Evolutionary conservation across 192 early-diverging fungal genomes (phyloP), one percentile per base, ranked within the genome.

Genomic region (Coemansia sp.): DNA sequence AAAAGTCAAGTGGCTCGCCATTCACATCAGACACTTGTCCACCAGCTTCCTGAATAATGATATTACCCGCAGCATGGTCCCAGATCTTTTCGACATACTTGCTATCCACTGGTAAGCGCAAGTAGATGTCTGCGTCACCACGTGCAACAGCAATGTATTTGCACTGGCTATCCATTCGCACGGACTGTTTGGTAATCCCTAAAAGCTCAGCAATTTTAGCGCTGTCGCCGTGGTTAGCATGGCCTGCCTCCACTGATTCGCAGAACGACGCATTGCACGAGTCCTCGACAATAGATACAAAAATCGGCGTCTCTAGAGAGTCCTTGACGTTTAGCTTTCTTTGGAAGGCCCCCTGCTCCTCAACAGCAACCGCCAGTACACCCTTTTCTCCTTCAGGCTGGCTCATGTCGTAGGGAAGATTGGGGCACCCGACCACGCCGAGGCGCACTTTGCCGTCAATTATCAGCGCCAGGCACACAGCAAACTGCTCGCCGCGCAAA

Each of bases 21-120:
- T 86, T 53, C 23, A 96, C 71, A 68, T 98, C 96, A 10, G 88
- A 85, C 3, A 98, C 87, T 23, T 83, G 84, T 27, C 97, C 97
- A 2, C 97, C 97, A 22, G 96, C 93, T 70, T 99, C 97, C 7
- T 83, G 68, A n/a, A 99, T 86, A 59, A 99, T 72, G 9, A 99
- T 74, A 63, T 85, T 85, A 15, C 97, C 97, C 3, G 91, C 90
- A 41, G 92, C 97, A 81, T 99, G 97, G 76, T 99, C 97, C 97
- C 97, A 99, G 72, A 98, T 99, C 84, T 98, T 99, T 64, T 99
- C 97, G 47, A 89, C 85, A 71, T 99, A 99, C 19, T 85, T 84
- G 2, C 75, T 85, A 47, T 84, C 84, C 49, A 85, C 85, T 5
- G 94, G 95, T 19, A 98, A 56, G 23, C 97, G 81, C 43, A 99